phyloP scores from a whole-genome alignment of 2,329 filamentous ascomycete species.

The Cordyceps javanica region DNA sequence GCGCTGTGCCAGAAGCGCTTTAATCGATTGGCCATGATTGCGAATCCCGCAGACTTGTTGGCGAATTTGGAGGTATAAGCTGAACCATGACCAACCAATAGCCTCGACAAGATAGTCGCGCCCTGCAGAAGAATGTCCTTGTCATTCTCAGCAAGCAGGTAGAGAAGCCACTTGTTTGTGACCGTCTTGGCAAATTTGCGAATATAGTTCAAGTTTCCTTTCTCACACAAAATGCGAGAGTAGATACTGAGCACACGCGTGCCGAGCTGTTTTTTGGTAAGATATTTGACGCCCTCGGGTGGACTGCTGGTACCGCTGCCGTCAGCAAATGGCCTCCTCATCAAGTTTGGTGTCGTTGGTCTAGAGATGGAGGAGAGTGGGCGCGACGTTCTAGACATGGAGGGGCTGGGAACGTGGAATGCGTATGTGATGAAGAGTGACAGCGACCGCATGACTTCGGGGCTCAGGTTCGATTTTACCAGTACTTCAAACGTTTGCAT shows the following conservation, averaged over 20 bases:
- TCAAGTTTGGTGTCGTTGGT: slow-evolving; percentile 34
- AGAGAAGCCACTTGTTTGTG: slow-evolving; percentile 94
- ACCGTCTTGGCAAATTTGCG: slow-evolving; percentile 90
- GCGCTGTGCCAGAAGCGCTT: slow-evolving; percentile 86
- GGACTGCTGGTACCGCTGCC: slow-evolving; percentile 24
- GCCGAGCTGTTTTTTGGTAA: slow-evolving; percentile 66
- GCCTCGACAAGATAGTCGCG: slow-evolving; percentile 73
- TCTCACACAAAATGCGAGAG: slow-evolving; percentile 69
- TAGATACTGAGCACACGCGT: slow-evolving; percentile 72
- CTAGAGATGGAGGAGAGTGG: slow-evolving; percentile 32
- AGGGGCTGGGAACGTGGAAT: slow-evolving; percentile 56
- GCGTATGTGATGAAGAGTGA: slow-evolving; percentile 92
- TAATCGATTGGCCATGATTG: slow-evolving; percentile 74
- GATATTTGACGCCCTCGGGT: slow-evolving; percentile 26
- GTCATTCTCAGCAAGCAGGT: slow-evolving; percentile 82
- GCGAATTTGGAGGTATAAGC: slow-evolving; percentile 81
- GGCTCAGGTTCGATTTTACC: slow-evolving; percentile 72
- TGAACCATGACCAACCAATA: slow-evolving; percentile 76
- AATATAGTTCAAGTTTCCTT: slow-evolving; percentile 61
- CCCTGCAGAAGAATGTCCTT: slow-evolving; percentile 75
- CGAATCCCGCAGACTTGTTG: slow-evolving; percentile 77
- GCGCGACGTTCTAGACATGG: slow-evolving; percentile 46
- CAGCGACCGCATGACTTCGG: slow-evolving; percentile 78
- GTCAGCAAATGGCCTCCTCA: slow-evolving; percentile 34
- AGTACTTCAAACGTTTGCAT: slow-evolving; percentile 73